These are phyloP conservation scores for Rhynchosporium agropyri DNA, from an alignment of 2,329 filamentous ascomycete species.

Conservation along the genomic window DNA sequence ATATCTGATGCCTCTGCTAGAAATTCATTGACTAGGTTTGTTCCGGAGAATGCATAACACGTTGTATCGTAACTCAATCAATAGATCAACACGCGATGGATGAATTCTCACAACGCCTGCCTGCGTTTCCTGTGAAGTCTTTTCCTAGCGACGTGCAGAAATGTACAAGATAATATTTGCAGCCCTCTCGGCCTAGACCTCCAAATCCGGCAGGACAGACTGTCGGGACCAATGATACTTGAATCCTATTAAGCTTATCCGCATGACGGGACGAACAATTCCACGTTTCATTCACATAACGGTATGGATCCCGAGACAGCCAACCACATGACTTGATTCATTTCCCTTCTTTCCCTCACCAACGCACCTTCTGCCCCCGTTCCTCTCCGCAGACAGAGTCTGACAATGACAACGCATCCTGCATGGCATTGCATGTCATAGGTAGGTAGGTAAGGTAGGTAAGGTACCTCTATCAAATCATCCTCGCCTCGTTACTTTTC, in stretches of 20 bases:
- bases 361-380: background rate
- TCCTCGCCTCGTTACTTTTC: background rate
- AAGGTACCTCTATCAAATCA: no score
- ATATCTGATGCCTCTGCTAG: no score
- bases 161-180: background rate
- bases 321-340: slow-evolving; percentile 21
- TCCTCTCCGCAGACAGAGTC: background rate
- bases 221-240: slow-evolving; percentile 18
- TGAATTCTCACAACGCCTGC: no score
- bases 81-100: no score
- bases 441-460: no score
- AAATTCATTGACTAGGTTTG: no score
- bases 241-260: slow-evolving; percentile 9
- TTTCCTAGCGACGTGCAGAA: slow-evolving; percentile 19
- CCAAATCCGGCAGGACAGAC: slow-evolving; percentile 16
- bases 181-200: background rate
- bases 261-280: background rate
- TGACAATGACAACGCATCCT: slow-evolving; percentile 33
- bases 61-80: no score
- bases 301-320: slow-evolving; percentile 14
- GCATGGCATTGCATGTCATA: slow-evolving; percentile 27
- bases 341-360: slow-evolving; percentile 16
- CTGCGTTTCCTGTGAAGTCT: background rate
- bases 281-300: background rate
- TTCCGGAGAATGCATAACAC: no score